Conservation (phyloP, 1,284 basidiomycete species). For the Heterobasidion irregulare region DNA sequence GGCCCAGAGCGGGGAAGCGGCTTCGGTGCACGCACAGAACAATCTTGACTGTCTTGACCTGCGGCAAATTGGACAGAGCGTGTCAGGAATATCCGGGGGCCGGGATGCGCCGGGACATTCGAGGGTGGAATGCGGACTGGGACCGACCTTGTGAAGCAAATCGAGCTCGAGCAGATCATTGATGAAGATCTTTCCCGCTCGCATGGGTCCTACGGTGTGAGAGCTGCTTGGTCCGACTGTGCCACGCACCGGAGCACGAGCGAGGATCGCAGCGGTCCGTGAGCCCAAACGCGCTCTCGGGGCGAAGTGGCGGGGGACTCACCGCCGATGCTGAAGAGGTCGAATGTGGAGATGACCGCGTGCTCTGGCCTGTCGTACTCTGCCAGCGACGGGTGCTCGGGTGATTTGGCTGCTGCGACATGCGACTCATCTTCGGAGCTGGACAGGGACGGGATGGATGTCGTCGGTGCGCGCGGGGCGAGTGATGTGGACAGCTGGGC, state of each 20-base stretch:
- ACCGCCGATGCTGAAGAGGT: slow-evolving; percentile 92
- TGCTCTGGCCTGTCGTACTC: slow-evolving; percentile 51
- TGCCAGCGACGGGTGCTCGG: too few relatives aligned
- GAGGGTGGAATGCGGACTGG: neutral
- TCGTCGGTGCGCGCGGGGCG: too few relatives aligned
- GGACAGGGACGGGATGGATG: neutral
- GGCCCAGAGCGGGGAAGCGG: too few relatives aligned
- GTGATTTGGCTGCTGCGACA: neutral
- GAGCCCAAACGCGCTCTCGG: neutral
- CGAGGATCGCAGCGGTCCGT: neutral
- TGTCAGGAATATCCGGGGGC: slow-evolving; percentile 1
- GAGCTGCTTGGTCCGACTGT: slow-evolving; percentile 50
- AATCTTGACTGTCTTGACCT: slow-evolving; percentile 80
- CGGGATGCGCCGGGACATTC: slow-evolving; percentile 7
- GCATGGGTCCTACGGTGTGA: slow-evolving; percentile 88
- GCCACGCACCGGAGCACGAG: neutral
- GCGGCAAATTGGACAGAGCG: slow-evolving; percentile 1
- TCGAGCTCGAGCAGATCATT: slow-evolving; percentile 64
- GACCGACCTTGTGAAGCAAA: slow-evolving; percentile 59
- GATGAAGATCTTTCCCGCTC: slow-evolving; percentile 84
- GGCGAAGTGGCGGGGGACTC: slow-evolving; percentile 17
- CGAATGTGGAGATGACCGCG: slow-evolving; percentile 90
- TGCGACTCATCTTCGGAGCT: neutral
- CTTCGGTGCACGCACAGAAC: slow-evolving; percentile 49
- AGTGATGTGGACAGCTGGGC: neutral